A percentile compares a stretch with the other conserved stretches of the same genome.
phyloP scores from a whole-genome alignment of 1,284 basidiomycete genomes.

The Veloboletus limbatus region DNA sequence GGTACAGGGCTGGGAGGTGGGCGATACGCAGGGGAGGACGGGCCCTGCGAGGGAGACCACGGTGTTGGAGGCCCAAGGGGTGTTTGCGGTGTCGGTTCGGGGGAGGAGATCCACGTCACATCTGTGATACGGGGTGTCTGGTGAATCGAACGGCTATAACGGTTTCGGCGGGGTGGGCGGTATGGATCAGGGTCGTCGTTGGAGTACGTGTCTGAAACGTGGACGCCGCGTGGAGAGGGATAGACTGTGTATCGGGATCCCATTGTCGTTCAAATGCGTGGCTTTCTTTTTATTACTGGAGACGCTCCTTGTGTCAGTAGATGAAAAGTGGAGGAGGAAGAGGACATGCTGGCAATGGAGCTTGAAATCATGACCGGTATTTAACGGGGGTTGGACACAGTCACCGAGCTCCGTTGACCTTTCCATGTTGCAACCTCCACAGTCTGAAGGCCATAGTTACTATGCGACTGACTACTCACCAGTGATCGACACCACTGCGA shows the following conservation, averaged over 20 bases:
- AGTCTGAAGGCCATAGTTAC: too few species aligned
- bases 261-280: too few species aligned
- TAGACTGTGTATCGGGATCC: constrained; percentile 10
- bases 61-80: constrained; percentile 3
- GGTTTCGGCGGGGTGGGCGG: constrained; percentile 17
- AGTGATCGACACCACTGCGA: too few species aligned
- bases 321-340: too few species aligned
- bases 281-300: too few species aligned
- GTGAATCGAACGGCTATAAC: constrained; percentile 19
- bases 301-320: too few species aligned
- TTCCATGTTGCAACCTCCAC: too few species aligned
- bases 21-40: constrained; percentile 9
- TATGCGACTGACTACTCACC: too few species aligned
- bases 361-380: too few species aligned
- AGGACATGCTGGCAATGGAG: too few species aligned
- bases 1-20: constrained; percentile 20
- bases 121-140: constrained; percentile 24
- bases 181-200: constrained; percentile 13
- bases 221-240: constrained; percentile 26
- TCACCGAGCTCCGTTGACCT: too few species aligned
- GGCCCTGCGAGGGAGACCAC: constrained; percentile 3
- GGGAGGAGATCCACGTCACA: constrained; percentile 24
- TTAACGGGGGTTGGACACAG: too few species aligned
- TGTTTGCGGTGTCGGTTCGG: constrained; percentile 13
- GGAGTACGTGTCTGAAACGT: constrained; percentile 20